phyloP scores from a whole-genome alignment of 352 stramenopile genomes.

The Pythium periplocum region DNA sequence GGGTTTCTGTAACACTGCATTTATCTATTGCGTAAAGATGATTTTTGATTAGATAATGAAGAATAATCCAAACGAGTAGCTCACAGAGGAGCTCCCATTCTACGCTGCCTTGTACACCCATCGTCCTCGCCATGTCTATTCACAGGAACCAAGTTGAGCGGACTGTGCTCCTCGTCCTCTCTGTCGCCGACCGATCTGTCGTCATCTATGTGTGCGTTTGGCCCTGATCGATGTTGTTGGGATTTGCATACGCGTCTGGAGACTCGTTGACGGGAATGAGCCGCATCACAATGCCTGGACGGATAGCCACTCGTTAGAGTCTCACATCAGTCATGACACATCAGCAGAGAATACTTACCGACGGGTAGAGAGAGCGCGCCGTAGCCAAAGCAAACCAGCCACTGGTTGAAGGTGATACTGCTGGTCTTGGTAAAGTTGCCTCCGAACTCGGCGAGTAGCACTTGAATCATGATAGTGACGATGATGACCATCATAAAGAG shows the following conservation, averaged over 20 bases:
- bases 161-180: no score
- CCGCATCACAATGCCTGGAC: constrained; percentile 61
- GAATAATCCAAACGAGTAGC: no score
- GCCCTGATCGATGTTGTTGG: constrained; percentile 60
- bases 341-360: constrained; percentile 28
- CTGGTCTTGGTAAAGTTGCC: constrained; percentile 85
- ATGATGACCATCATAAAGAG: constrained; percentile 93
- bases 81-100: no score
- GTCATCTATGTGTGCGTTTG: background rate
- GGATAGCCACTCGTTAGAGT: background rate
- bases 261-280: constrained; percentile 69
- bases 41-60: no score
- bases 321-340: constrained; percentile 1
- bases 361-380: constrained; percentile 59
- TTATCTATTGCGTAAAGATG: no score
- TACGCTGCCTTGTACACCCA: no score
- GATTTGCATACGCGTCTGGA: constrained; percentile 60
- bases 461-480: constrained; percentile 91
- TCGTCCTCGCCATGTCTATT: no score
- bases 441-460: constrained; percentile 94
- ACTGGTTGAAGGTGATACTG: constrained; percentile 52
- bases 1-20: no score
- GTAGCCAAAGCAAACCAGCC: constrained; percentile 56
- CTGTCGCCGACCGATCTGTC: no score
- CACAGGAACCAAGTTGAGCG: no score